Conservation (phyloP, 768 basidiomycete species). For the Mycena metata region DNA sequence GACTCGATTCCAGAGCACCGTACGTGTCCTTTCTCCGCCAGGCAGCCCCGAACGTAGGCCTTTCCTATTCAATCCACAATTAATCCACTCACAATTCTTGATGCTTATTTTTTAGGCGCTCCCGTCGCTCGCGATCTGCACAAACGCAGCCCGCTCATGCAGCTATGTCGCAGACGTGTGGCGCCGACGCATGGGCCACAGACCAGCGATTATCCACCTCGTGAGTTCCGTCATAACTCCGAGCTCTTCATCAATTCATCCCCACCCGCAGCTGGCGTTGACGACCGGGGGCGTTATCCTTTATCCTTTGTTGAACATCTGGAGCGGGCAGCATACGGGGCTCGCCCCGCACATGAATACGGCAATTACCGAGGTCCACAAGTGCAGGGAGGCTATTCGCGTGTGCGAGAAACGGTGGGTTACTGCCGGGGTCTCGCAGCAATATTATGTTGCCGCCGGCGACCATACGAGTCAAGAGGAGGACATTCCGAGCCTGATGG, state of each 20-base stretch:
- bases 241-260: too few species aligned
- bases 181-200: too few species aligned
- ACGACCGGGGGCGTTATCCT: slow-evolving; percentile 67
- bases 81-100: too few species aligned
- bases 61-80: too few species aligned
- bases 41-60: too few species aligned
- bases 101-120: too few species aligned
- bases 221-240: too few species aligned
- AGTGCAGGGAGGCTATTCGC: slow-evolving; percentile 66
- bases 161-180: too few species aligned
- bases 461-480: background rate
- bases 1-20: slow-evolving; percentile 67
- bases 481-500: slow-evolving; percentile 29
- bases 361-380: slow-evolving; percentile 71
- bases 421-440: too few species aligned
- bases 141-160: too few species aligned
- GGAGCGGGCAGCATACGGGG: slow-evolving; percentile 69
- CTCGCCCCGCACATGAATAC: slow-evolving; percentile 59
- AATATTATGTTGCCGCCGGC: background rate
- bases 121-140: too few species aligned
- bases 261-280: slow-evolving; percentile 49
- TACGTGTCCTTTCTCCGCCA: slow-evolving; percentile 17
- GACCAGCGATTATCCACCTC: too few species aligned
- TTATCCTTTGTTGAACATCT: slow-evolving; percentile 76
- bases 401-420: slow-evolving; percentile 54